Evolutionary conservation across 129 eudicot species (phyloP).

Genomic region (Centella asiatica): DNA sequence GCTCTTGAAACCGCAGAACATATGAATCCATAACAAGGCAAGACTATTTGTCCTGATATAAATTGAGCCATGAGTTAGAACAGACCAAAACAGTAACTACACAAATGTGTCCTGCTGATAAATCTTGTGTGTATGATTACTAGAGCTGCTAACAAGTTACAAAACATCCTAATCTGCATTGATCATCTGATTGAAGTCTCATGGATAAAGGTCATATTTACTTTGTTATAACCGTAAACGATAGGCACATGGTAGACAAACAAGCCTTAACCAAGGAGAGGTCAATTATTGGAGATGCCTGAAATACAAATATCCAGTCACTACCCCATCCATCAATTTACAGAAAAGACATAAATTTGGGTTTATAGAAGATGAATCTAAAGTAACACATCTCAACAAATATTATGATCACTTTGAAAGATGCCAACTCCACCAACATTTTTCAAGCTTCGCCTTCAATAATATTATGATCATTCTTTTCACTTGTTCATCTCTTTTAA

Average conservation of each 20-base stretch:
- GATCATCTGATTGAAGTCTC: too few relatives aligned
- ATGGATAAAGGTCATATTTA: too few relatives aligned
- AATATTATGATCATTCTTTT: too few relatives aligned
- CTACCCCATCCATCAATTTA: background rate
- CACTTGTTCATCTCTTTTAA: too few relatives aligned
- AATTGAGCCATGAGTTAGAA: background rate
- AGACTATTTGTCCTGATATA: conserved; percentile 61
- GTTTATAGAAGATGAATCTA: background rate
- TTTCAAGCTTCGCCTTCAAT: too few relatives aligned
- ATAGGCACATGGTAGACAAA: too few relatives aligned
- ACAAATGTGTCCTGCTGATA: background rate
- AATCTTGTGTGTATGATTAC: background rate
- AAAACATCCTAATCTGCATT: too few relatives aligned
- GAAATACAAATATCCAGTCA: background rate
- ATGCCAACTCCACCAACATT: too few relatives aligned
- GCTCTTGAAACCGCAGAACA: conserved; percentile 48
- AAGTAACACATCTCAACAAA: background rate
- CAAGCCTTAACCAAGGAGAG: too few relatives aligned
- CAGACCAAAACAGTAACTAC: background rate
- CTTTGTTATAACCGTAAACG: too few relatives aligned
- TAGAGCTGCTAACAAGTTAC: background rate
- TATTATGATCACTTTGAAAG: too few relatives aligned
- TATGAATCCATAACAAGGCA: conserved; percentile 52
- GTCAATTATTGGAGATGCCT: too few relatives aligned
- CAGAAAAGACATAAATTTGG: background rate